Evolutionary conservation across 345 rosid species (phyloP), one percentile per base, ranked within the genome.

Genomic region (Populus ilicifolia): DNA sequence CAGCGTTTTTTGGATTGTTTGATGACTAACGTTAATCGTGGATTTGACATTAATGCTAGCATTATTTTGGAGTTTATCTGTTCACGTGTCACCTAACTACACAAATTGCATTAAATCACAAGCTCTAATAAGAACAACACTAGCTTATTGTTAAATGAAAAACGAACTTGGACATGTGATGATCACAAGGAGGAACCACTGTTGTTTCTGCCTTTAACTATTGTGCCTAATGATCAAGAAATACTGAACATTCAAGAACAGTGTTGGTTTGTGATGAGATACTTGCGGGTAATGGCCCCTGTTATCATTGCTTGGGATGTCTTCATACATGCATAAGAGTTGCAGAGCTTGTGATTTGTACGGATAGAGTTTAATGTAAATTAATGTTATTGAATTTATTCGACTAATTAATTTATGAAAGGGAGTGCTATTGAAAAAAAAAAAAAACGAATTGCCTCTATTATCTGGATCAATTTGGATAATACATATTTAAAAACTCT

Each of bases 31-130:
- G 62, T 61, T 71, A 6, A 59, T 62, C 64, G 44, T 48, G 65
- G 54, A 72, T 43, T 80, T 64, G 74, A 84, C 78, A 41, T 23
- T 7, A 18, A 29, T n/a, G 30, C 20, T 38, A 59, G 48, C 17
- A n/a, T 16, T 69, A 30, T 21, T 69, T 41, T 33, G 6, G 17
- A 52, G 29, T 52, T 43, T 2, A 46, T 63, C 59, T 8, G 5
- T 20, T 12, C 5, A 23, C 52, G 70, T 70, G 64, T 64, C 71
- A 46, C 3, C 41, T 61, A 9, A n/a, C 38, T 33, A 23, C n/a
- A 18, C 17, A 62, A 13, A 61, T 11, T 62, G 65, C 75, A 43
- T 70, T 63, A 14, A 48, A 44, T 33, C 6, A 13, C 56, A 38
- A 27, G 70, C n/a, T 43, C 35, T 33, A 21, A 39, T 44, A 21